Conservation (phyloP, 176 grass and related monocot genomes). For the Pontederia crassipes region DNA sequence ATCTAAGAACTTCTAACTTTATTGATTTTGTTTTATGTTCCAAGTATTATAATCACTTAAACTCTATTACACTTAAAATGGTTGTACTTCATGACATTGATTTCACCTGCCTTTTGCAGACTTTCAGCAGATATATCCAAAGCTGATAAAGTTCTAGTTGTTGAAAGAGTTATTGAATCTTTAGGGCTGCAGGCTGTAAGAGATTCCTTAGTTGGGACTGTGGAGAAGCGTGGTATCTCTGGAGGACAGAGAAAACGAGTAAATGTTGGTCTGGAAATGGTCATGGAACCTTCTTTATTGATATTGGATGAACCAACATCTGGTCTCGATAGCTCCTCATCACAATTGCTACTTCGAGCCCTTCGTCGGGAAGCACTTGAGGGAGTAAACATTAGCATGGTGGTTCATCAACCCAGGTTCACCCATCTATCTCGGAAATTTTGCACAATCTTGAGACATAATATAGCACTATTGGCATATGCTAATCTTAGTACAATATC, state of each 20-base stretch:
- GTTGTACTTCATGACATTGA: neutral
- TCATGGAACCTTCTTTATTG: slow-evolving; percentile 86
- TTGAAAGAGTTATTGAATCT: slow-evolving; percentile 86
- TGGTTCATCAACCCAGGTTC: slow-evolving; percentile 86
- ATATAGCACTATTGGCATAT: neutral
- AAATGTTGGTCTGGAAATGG: slow-evolving; percentile 93
- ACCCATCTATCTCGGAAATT: neutral
- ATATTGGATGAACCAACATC: slow-evolving; percentile 97
- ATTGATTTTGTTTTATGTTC: neutral
- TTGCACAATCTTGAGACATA: neutral
- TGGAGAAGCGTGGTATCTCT: slow-evolving; percentile 89
- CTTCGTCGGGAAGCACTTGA: slow-evolving; percentile 74
- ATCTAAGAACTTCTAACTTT: neutral
- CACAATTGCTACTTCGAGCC: slow-evolving; percentile 62
- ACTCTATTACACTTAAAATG: no score
- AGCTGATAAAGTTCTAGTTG: slow-evolving; percentile 56
- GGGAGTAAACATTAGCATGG: slow-evolving; percentile 78
- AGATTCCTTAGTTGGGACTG: slow-evolving; percentile 69
- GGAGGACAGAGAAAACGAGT: slow-evolving; percentile 86
- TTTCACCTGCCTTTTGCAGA: slow-evolving; percentile 18
- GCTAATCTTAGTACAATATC: neutral
- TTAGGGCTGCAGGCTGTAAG: slow-evolving; percentile 69
- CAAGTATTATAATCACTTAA: no score
- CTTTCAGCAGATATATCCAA: slow-evolving; percentile 39
- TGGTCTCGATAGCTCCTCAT: slow-evolving; percentile 83